Evolutionary conservation across 768 basidiomycete genomes (phyloP).

Genomic region (Leucosporidium yakuticum): DNA sequence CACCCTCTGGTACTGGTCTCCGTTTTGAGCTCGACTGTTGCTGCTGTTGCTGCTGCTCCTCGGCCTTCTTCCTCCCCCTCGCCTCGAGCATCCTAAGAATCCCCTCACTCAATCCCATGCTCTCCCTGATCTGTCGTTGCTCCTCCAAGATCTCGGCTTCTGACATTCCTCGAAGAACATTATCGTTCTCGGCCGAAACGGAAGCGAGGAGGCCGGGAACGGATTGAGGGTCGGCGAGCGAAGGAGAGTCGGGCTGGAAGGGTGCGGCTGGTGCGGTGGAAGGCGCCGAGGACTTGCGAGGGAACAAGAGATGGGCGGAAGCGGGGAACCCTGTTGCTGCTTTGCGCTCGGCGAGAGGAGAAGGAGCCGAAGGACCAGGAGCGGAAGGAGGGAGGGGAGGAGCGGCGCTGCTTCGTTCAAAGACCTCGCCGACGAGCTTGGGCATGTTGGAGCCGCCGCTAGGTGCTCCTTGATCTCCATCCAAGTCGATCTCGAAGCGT

Average conservation of each 20-base stretch:
- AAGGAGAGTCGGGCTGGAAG: not conserved
- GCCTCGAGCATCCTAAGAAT: conserved; percentile 25
- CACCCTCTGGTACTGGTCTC: too few relatives aligned
- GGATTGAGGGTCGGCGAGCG: not conserved
- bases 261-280: not conserved
- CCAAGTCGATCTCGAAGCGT: conserved; percentile 22
- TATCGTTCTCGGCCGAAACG: conserved; percentile 21
- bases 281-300: not conserved
- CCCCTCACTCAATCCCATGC: conserved; percentile 17
- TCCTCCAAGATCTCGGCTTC: conserved; percentile 34
- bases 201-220: not conserved
- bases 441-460: not conserved
- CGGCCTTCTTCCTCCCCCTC: conserved; percentile 3
- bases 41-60: not conserved
- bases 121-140: conserved; percentile 33
- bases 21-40: not conserved
- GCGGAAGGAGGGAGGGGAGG: conserved; percentile 13
- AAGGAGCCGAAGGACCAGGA: not conserved
- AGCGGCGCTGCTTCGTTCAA: conserved; percentile 5
- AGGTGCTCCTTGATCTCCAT: not conserved
- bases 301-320: conserved; percentile 9
- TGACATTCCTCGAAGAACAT: conserved; percentile 25
- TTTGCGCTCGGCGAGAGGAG: not conserved
- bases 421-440: conserved; percentile 22
- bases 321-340: conserved; percentile 21